phyloP scores from a whole-genome alignment of 306 rosid genomes.

The Acacia acuminata region DNA sequence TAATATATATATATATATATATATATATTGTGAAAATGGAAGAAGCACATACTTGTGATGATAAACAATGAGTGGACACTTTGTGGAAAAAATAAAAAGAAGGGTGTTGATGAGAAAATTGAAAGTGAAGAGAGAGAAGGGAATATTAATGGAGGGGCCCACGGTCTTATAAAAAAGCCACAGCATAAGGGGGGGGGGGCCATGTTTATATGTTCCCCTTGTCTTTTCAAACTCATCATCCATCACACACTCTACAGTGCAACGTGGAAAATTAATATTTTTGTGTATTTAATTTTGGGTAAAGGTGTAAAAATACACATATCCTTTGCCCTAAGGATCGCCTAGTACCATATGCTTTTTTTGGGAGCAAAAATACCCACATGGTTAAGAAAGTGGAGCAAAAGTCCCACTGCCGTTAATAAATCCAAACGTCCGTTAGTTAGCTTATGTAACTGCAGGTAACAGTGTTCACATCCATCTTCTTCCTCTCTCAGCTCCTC shows the following conservation, averaged over 20 bases:
- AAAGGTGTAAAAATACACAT: too few species aligned
- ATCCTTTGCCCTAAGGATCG: too few species aligned
- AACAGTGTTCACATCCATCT: too few species aligned
- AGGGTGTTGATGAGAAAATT: not conserved
- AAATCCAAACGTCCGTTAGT: too few species aligned
- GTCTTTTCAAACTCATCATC: conserved; percentile 17
- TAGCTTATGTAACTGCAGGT: too few species aligned
- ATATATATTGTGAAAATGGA: conserved; percentile 2
- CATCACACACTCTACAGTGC: not conserved
- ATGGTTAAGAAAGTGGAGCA: too few species aligned
- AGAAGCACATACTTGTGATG: not conserved
- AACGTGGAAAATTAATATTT: not conserved
- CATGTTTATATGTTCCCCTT: conserved; percentile 22
- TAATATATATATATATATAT: too few species aligned
- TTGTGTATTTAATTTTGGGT: too few species aligned
- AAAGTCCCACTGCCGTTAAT: too few species aligned
- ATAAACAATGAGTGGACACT: conserved; percentile 24
- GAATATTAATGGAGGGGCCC: conserved; percentile 43
- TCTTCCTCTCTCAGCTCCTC: too few species aligned
- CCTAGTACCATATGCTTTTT: too few species aligned
- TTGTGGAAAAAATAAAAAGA: not conserved
- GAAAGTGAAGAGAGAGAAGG: not conserved
- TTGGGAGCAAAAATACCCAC: too few species aligned
- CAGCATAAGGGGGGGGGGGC: conserved; percentile 53
- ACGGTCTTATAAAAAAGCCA: conserved; percentile 36